Percentiles rank a stretch among this genome's conserved stretches.
These are phyloP conservation scores for Termitomyces sp. DNA, from an alignment of 768 basidiomycete genomes.

Conservation along the genomic window DNA sequence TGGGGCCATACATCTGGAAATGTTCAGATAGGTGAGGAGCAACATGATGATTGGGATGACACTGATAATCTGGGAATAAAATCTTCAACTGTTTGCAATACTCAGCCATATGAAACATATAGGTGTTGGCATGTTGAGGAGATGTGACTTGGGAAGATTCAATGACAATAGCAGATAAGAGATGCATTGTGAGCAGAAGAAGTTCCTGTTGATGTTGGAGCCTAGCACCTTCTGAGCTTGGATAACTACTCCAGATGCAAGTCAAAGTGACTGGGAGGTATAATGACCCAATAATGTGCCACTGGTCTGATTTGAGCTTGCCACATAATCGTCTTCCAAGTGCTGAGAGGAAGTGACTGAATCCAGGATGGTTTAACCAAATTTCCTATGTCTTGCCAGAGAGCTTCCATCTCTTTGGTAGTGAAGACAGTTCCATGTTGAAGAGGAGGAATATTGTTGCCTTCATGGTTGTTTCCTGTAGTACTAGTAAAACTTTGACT, in stretches of 20 bases:
- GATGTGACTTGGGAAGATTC: conserved; percentile 8
- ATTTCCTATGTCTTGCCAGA: too few species aligned
- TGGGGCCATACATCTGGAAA: too few species aligned
- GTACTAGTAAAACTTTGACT: too few species aligned
- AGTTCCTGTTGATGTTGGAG: conserved; percentile 18
- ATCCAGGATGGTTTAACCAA: too few species aligned
- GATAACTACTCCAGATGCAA: too few species aligned
- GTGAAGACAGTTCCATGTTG: neutral
- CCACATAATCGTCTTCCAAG: conserved; percentile 20
- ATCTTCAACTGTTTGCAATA: neutral
- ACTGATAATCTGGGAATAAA: too few species aligned
- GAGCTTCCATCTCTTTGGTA: neutral
- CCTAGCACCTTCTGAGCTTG: too few species aligned
- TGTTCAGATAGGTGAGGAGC: too few species aligned
- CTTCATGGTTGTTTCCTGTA: neutral
- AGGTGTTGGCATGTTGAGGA: neutral
- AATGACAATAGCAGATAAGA: conserved; percentile 27
- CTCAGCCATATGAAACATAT: neutral
- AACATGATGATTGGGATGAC: too few species aligned
- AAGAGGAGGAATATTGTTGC: neutral
- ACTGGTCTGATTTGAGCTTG: neutral
- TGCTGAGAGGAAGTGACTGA: too few species aligned
- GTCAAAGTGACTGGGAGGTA: too few species aligned
- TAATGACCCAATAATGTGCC: too few species aligned
- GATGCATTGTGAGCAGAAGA: conserved; percentile 22